These are phyloP conservation scores for Exophiala lecanii-corni DNA, from an alignment of 2,329 filamentous ascomycete genomes.

Conservation along the genomic window DNA sequence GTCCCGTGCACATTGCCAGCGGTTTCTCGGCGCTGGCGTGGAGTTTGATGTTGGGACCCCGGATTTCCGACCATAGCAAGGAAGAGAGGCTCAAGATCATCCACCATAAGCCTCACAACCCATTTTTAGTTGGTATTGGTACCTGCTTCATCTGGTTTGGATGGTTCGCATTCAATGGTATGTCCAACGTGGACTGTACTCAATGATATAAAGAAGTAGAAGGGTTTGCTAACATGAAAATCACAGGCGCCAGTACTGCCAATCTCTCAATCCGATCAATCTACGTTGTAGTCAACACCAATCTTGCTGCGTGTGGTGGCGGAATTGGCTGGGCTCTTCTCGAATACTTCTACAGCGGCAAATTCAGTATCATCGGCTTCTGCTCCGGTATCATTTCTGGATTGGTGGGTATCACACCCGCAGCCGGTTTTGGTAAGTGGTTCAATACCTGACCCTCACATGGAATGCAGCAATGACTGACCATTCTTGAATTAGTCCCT, in stretches of 20 bases:
- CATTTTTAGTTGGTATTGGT: slow-evolving; percentile 67
- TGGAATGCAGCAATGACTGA: too few species aligned
- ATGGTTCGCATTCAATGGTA: slow-evolving; percentile 93
- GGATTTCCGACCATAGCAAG: slow-evolving; percentile 52
- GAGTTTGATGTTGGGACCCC: slow-evolving; percentile 67
- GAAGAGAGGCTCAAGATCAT: slow-evolving; percentile 44
- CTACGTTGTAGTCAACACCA: slow-evolving; percentile 56
- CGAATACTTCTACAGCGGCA: slow-evolving; percentile 46
- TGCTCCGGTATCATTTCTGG: slow-evolving; percentile 54
- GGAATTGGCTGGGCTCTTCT: slow-evolving; percentile 51
- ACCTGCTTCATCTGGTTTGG: slow-evolving; percentile 48
- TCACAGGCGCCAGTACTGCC: slow-evolving; percentile 42
- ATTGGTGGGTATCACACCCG: slow-evolving; percentile 56
- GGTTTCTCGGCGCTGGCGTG: slow-evolving; percentile 69
- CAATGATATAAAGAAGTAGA: too few species aligned
- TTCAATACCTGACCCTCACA: not conserved
- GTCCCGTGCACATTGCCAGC: slow-evolving; percentile 69
- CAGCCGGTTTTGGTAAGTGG: slow-evolving; percentile 45
- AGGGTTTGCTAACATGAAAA: not conserved
- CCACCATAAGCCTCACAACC: slow-evolving; percentile 58
- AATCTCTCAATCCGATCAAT: slow-evolving; percentile 51
- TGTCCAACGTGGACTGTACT: too few species aligned
- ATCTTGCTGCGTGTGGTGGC: slow-evolving; percentile 53
- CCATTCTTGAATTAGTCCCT: slow-evolving; percentile 10
- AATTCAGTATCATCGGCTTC: slow-evolving; percentile 50